A percentile compares a stretch with the other conserved stretches of the same genome.
phyloP scores from a whole-genome alignment of 1,284 basidiomycete genomes.

The Phylloporus sp. region DNA sequence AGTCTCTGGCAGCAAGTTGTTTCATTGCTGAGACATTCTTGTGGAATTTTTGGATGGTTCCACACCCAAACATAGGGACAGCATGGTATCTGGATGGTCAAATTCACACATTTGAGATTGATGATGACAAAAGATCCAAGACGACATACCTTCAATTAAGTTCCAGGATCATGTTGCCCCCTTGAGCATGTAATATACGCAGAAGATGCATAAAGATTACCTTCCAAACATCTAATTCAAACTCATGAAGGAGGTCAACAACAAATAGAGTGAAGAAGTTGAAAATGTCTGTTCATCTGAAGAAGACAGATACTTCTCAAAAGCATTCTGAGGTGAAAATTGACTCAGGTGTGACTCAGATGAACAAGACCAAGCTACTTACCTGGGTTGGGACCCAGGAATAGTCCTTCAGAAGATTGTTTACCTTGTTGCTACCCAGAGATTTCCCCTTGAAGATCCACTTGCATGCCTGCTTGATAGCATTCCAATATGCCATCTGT shows the following conservation, averaged over 20 bases:
- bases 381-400: neutral
- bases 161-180: neutral
- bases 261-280: neutral
- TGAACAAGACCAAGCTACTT: neutral
- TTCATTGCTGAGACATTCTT: too few relatives aligned
- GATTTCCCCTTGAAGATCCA: neutral
- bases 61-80: too few relatives aligned
- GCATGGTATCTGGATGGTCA: too few relatives aligned
- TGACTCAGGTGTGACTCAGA: too few relatives aligned
- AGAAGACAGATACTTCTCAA: too few relatives aligned
- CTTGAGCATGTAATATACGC: constrained; percentile 16
- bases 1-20: too few relatives aligned
- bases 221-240: constrained; percentile 23
- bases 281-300: neutral
- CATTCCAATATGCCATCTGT: neutral
- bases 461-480: neutral
- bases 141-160: constrained; percentile 16
- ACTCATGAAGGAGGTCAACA: neutral
- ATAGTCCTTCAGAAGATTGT: neutral
- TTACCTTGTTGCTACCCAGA: neutral
- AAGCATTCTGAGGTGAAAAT: too few relatives aligned
- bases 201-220: constrained; percentile 26
- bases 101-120: too few relatives aligned
- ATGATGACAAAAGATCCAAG: too few relatives aligned
- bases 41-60: too few relatives aligned